These are phyloP conservation scores for Clonostachys byssicola DNA, from an alignment of 2,329 filamentous ascomycete genomes.

Conservation along the genomic window DNA sequence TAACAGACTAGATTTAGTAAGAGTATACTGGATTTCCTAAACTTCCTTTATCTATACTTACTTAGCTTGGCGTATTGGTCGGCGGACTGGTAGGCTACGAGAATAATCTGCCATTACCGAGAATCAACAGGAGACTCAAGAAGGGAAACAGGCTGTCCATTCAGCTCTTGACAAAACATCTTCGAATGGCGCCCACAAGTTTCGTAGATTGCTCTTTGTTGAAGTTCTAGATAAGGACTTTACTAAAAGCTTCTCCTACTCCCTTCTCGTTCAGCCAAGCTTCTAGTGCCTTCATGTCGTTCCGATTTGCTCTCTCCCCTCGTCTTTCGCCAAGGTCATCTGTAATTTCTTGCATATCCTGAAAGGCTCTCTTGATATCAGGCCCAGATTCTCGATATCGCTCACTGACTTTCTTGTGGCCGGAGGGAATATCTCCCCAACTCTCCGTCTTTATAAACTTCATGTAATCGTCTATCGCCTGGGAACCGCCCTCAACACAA, in stretches of 20 bases:
- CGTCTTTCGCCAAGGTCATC: conserved; percentile 39
- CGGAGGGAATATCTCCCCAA: conserved; percentile 57
- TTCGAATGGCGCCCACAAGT: no score
- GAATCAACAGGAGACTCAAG: no score
- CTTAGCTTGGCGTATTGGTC: no score
- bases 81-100: no score
- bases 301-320: conserved; percentile 43
- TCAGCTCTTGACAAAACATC: no score
- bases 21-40: no score
- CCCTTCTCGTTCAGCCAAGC: conserved; percentile 40
- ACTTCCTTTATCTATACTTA: no score
- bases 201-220: no score
- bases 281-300: conserved; percentile 49
- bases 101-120: no score
- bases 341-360: conserved; percentile 54
- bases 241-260: conserved; percentile 36
- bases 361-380: conserved; percentile 33
- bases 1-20: no score
- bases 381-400: conserved; percentile 33
- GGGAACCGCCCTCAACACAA: conserved; percentile 43
- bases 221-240: conserved; percentile 15
- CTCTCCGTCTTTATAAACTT: conserved; percentile 59
- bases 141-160: no score
- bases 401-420: conserved; percentile 61
- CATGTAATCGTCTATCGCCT: conserved; percentile 53